Percentiles rank a stretch among this genome's conserved stretches.
These are phyloP conservation scores for Salvia hispanica DNA, from an alignment of 257 asterid species.

Conservation along the genomic window DNA sequence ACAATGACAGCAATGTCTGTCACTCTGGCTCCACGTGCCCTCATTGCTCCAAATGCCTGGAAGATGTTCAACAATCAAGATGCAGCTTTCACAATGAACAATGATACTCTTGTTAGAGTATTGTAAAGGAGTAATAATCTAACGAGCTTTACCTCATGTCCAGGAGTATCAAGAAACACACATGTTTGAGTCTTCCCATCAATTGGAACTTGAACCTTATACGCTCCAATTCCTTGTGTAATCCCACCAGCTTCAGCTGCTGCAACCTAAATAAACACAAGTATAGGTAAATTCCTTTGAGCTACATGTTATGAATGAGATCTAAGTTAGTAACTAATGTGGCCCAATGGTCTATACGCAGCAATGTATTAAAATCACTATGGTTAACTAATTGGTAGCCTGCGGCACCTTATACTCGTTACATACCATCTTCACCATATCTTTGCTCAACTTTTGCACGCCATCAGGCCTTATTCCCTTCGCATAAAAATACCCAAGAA, in stretches of 20 bases:
- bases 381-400: too few relatives aligned
- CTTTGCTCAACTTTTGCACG: constrained; percentile 85
- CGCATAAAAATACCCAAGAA: constrained; percentile 64
- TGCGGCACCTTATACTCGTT: constrained; percentile 59
- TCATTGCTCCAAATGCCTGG: constrained; percentile 98
- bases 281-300: constrained; percentile 31
- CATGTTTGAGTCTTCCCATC: constrained; percentile 79
- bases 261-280: constrained; percentile 63
- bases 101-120: constrained; percentile 3
- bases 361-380: not conserved
- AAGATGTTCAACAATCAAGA: constrained; percentile 26
- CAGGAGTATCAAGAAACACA: constrained; percentile 98
- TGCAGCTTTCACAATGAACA: constrained; percentile 23
- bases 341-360: constrained; percentile 11
- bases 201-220: constrained; percentile 80
- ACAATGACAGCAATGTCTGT: constrained; percentile 95
- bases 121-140: constrained; percentile 1
- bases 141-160: constrained; percentile 76
- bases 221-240: constrained; percentile 99
- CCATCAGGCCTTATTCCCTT: constrained; percentile 96
- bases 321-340: constrained; percentile 6
- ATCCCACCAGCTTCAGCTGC: constrained; percentile 98
- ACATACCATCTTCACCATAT: constrained; percentile 94
- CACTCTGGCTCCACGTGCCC: constrained; percentile 99
- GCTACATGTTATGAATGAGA: constrained; percentile 5